Evolutionary conservation across 768 basidiomycete species (phyloP), one percentile per base, ranked within the genome.

Genomic region (Calocybe gangraenosa): DNA sequence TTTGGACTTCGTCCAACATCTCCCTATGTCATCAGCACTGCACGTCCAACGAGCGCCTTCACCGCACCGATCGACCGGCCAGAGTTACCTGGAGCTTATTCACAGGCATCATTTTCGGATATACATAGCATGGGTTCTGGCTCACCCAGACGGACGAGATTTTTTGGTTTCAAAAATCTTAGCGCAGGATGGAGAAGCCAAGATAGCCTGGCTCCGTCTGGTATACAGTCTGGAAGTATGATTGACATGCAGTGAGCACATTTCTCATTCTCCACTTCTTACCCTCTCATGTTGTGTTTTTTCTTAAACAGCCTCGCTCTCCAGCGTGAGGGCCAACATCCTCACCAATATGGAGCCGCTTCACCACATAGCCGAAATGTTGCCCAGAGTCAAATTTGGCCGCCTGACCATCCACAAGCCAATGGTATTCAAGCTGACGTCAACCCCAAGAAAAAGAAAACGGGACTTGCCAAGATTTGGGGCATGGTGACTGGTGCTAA

Each of bases 181-280:
- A 82, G 80, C 46, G 65, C 79, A 17, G 82, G 82, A 10, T 88
- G 83, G 81, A 71, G 78, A 53, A 91, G 87, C 58, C 85, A 84
- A 56, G 86, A 89, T 47, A 91, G 88, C 60, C 66, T 92, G 31
- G 84, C 87, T 1, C 6, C 78, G n/a, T 87, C 88, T 21, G 87
- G 84, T 7, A 75, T 85, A 11, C 51, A 53, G 59, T 84, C 85
- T 2, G 90, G 90, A 42, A 92, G 90, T 56, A 90, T 92, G 87
- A 67, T 92, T 52, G 87, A 92, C 61, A 92, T 92, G 90, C 90
- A 92, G 89, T 92, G 67, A 51, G 87, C 82, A 1, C 30, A 40
- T 28, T 11, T 28, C 38, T 19, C 43, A 42, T 40, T 50, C 14
- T 35, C 40, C 44, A 11, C 42, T 31, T 37, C 19, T 22, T 35